Evolutionary conservation across 371 early-diverging fungal species (phyloP).

Genomic region (Mucor indicus): DNA sequence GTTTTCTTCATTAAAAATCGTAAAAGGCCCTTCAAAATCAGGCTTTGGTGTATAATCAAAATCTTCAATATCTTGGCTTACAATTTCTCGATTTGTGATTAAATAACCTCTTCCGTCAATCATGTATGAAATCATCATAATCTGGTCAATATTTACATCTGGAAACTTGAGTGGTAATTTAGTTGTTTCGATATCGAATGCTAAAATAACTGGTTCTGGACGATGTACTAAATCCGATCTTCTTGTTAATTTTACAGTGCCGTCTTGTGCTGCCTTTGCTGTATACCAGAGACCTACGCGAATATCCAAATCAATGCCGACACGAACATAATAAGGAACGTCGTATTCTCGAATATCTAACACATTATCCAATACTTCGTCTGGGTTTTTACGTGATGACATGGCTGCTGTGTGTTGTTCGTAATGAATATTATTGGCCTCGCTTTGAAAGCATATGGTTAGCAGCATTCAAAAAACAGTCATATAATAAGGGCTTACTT

Average conservation of each 20-base stretch:
- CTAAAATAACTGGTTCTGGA: conserved; percentile 94
- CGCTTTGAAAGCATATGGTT: conserved; percentile 9
- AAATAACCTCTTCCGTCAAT: conserved; percentile 96
- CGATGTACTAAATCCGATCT: conserved; percentile 89
- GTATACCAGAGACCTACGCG: conserved; percentile 97
- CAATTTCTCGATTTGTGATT: conserved; percentile 97
- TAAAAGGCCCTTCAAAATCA: conserved; percentile 96
- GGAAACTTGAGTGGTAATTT: conserved; percentile 99
- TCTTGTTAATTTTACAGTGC: conserved; percentile 62
- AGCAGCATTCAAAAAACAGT: no score
- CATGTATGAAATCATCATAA: conserved; percentile 99
- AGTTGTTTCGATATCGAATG: conserved; percentile 99
- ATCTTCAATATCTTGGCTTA: conserved; percentile 95
- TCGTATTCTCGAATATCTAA: conserved; percentile 94
- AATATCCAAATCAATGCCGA: conserved; percentile 91
- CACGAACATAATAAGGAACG: conserved; percentile 90
- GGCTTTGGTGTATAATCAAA: conserved; percentile 98
- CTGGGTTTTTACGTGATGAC: conserved; percentile 34
- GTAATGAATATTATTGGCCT: conserved; percentile 30
- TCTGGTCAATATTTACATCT: conserved; percentile 86
- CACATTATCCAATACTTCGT: conserved; percentile 58
- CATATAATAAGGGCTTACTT: conserved; percentile 26
- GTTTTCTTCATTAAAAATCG: conserved; percentile 92
- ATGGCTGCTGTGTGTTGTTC: conserved; percentile 21
- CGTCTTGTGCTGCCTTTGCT: conserved; percentile 55